phyloP scores from a whole-genome alignment of 2,329 filamentous ascomycete species.

The Didymella arachidicola region DNA sequence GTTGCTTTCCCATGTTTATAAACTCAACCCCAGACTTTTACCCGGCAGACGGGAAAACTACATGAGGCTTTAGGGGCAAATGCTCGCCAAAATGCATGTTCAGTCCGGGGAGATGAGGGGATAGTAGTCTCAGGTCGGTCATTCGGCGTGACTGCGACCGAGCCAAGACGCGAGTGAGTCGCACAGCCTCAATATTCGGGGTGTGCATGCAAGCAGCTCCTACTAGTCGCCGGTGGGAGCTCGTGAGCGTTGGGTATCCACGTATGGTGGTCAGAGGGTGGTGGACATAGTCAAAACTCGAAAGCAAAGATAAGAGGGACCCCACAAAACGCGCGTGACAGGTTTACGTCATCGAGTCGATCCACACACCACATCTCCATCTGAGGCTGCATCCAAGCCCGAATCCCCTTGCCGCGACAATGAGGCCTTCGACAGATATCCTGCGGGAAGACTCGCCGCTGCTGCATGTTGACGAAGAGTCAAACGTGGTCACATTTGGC shows the following conservation, averaged over 20 bases:
- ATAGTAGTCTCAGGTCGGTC: constrained; percentile 20
- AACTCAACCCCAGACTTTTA: constrained; percentile 22
- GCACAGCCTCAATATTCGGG: neutral
- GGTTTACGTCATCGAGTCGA: constrained; percentile 15
- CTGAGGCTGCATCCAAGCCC: neutral
- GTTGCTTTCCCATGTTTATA: constrained; percentile 5
- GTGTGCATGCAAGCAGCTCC: neutral
- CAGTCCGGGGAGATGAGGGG: constrained; percentile 30
- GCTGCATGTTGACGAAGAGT: constrained; percentile 9
- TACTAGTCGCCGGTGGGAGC: constrained; percentile 2
- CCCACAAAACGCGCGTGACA: constrained; percentile 20
- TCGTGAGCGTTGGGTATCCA: neutral
- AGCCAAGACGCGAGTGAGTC: constrained; percentile 11
- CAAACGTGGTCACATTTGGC: constrained; percentile 26
- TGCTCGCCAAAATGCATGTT: constrained; percentile 8
- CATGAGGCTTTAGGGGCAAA: constrained; percentile 15
- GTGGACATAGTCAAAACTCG: neutral
- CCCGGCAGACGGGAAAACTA: constrained; percentile 33
- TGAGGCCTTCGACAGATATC: constrained; percentile 14
- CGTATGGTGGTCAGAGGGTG: neutral
- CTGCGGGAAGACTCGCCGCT: constrained; percentile 17
- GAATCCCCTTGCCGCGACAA: neutral
- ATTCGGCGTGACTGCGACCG: constrained; percentile 29
- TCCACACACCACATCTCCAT: neutral
- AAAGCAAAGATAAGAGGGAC: constrained; percentile 14